Evolutionary conservation across 352 stramenopile genomes (phyloP).

Genomic region (Phytophthora sp.): DNA sequence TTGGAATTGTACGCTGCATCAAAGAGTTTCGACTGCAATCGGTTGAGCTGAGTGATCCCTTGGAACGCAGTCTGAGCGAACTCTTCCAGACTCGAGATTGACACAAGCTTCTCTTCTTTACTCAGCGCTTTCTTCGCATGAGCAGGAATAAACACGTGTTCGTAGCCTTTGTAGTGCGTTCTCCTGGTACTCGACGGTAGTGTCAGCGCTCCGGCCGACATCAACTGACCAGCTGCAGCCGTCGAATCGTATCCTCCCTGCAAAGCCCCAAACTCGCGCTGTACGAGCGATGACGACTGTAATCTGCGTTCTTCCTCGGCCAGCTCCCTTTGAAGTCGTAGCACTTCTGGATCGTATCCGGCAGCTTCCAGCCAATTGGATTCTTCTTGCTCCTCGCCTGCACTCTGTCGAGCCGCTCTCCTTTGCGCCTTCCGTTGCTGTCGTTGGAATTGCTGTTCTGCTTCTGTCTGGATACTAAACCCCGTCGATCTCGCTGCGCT

Average conservation of each 20-base stretch:
- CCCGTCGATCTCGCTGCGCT: constrained; percentile 29
- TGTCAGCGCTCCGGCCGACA: constrained; percentile 54
- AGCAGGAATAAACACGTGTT: constrained; percentile 84
- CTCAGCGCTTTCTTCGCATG: constrained; percentile 66
- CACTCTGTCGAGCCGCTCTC: constrained; percentile 49
- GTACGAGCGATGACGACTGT: constrained; percentile 73
- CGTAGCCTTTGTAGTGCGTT: constrained; percentile 83
- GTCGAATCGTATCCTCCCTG: constrained; percentile 77
- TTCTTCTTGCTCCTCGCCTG: constrained; percentile 42
- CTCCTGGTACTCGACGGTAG: constrained; percentile 71
- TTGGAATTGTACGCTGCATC: constrained; percentile 95
- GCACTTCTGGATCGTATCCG: constrained; percentile 80
- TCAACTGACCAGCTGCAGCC: constrained; percentile 67
- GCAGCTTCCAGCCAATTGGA: constrained; percentile 79
- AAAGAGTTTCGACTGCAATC: constrained; percentile 98
- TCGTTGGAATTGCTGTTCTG: constrained; percentile 57
- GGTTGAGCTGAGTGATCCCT: constrained; percentile 92
- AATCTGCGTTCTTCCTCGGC: constrained; percentile 65
- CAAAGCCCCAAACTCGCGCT: constrained; percentile 75
- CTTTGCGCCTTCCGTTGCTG: constrained; percentile 65
- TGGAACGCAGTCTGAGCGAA: constrained; percentile 85
- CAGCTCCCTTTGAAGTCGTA: constrained; percentile 75
- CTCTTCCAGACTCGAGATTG: constrained; percentile 65
- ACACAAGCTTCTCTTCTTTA: constrained; percentile 63
- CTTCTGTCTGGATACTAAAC: constrained; percentile 76